Conservation (phyloP, 345 rosid species). For the Dipteronia dyeriana region DNA sequence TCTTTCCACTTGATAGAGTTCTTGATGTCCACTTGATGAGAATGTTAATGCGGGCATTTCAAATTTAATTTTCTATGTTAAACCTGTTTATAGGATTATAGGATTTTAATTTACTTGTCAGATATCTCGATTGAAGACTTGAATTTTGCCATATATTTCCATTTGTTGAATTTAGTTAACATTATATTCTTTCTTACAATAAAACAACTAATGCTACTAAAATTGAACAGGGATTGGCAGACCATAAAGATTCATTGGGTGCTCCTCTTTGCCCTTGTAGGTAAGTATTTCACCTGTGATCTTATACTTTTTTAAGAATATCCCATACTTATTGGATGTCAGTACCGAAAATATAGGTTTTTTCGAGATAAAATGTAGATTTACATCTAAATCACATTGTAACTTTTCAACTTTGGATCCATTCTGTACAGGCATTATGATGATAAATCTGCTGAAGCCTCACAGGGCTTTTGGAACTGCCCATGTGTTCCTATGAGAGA, state of each 20-base stretch:
- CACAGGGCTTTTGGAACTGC: conserved; percentile 97
- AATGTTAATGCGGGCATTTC: background rate
- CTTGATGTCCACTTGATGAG: background rate
- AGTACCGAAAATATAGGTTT: background rate
- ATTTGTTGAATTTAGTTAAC: background rate
- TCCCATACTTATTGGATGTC: background rate
- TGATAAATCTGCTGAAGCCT: conserved; percentile 87
- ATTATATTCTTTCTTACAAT: background rate
- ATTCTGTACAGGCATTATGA: conserved; percentile 76
- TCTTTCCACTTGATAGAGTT: background rate
- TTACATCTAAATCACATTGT: background rate
- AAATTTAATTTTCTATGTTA: background rate
- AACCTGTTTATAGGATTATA: background rate
- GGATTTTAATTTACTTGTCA: background rate
- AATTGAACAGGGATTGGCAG: conserved; percentile 79
- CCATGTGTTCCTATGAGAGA: conserved; percentile 99
- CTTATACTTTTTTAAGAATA: conserved; percentile 5
- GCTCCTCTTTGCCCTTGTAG: conserved; percentile 95
- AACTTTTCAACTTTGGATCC: conserved; percentile 10
- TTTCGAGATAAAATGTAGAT: background rate
- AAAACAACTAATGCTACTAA: background rate
- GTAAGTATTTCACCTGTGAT: conserved; percentile 33
- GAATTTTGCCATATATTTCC: background rate
- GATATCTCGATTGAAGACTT: background rate
- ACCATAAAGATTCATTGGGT: conserved; percentile 86